Conservation (phyloP, 768 basidiomycete species). For the Boletellus sp. region DNA sequence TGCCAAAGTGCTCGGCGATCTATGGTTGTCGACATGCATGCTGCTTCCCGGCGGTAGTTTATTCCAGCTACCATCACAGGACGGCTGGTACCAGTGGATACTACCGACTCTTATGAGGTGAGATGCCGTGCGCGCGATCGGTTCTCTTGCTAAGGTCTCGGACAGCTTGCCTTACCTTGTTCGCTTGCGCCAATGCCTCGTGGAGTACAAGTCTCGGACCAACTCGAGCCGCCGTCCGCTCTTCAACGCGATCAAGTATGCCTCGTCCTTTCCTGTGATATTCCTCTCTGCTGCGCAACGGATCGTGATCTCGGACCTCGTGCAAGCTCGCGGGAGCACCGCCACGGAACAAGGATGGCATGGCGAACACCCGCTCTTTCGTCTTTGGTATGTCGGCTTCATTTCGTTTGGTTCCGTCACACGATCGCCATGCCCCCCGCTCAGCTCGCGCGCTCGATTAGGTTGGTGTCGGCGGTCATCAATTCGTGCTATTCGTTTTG, state of each 20-base stretch:
- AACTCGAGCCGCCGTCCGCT: constrained; percentile 72
- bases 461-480: constrained; percentile 78
- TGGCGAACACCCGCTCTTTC: constrained; percentile 74
- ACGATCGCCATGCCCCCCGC: too few species aligned
- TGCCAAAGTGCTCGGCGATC: constrained; percentile 93
- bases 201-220: constrained; percentile 66
- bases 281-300: constrained; percentile 89
- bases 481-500: constrained; percentile 97
- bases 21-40: constrained; percentile 87
- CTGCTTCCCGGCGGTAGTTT: constrained; percentile 82
- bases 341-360: constrained; percentile 54
- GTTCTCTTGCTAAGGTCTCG: constrained; percentile 1
- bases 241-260: constrained; percentile 93
- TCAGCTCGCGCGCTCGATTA: constrained; percentile 27
- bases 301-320: constrained; percentile 58
- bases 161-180: constrained; percentile 78
- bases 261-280: constrained; percentile 94
- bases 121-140: constrained; percentile 13
- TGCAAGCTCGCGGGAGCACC: constrained; percentile 44
- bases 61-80: constrained; percentile 55
- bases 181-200: constrained; percentile 90
- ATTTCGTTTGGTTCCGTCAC: too few species aligned
- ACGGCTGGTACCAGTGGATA: constrained; percentile 69
- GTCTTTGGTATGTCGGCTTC: constrained; percentile 63
- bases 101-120: constrained; percentile 87